phyloP scores from a whole-genome alignment of 768 basidiomycete species.

The Coprinopsis cinerea region DNA sequence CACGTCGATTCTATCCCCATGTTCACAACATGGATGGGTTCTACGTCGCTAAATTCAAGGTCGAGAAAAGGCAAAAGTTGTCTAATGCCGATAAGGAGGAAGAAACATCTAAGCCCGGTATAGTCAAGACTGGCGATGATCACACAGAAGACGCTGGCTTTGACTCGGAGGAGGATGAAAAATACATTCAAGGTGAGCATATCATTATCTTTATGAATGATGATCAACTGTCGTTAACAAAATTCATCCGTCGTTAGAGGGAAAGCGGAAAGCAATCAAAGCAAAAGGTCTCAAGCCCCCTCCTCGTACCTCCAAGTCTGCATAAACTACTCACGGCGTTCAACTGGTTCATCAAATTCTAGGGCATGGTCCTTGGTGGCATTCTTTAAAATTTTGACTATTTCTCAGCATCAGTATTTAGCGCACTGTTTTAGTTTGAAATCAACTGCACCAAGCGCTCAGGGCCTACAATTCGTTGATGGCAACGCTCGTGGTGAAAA shows the following conservation, averaged over 20 bases:
- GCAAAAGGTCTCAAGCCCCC: constrained; percentile 67
- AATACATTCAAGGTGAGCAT: constrained; percentile 72
- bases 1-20: constrained; percentile 90
- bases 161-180: constrained; percentile 69
- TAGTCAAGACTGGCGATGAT: constrained; percentile 20
- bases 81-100: constrained; percentile 20
- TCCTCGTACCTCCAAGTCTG: constrained; percentile 31
- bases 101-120: constrained; percentile 20
- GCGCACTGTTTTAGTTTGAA: background rate
- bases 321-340: background rate
- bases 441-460: background rate
- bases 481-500: no score
- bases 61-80: constrained; percentile 69
- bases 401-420: background rate
- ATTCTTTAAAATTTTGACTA: background rate
- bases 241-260: constrained; percentile 41
- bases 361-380: no score
- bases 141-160: constrained; percentile 44
- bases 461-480: no score
- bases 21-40: constrained; percentile 99
- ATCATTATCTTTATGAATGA: constrained; percentile 9
- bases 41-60: constrained; percentile 96
- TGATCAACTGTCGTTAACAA: constrained; percentile 10
- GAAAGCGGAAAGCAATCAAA: constrained; percentile 70
- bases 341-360: background rate